Evolutionary conservation across 192 early-diverging fungal species (phyloP).

Genomic region (Backusella macrospora): DNA sequence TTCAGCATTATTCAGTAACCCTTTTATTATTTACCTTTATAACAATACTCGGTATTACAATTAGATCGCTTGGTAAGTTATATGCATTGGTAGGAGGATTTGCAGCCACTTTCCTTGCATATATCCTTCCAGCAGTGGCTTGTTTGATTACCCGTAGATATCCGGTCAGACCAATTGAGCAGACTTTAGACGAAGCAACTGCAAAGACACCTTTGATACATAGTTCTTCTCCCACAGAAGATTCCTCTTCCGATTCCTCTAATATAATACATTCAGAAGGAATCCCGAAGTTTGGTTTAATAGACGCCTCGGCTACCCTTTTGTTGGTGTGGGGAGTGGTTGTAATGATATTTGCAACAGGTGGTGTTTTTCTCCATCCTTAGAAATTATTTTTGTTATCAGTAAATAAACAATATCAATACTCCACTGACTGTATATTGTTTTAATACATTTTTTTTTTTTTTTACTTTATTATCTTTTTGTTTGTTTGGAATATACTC

Average conservation of each 20-base stretch:
- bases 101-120: conserved; percentile 50
- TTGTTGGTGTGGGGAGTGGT: conserved; percentile 48
- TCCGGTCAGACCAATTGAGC: no score
- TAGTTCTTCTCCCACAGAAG: conserved; percentile 13
- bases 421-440: not conserved
- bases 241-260: conserved; percentile 18
- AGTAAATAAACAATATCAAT: not conserved
- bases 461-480: not conserved
- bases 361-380: conserved; percentile 7
- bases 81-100: conserved; percentile 55
- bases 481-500: not conserved
- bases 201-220: not conserved
- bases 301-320: conserved; percentile 34
- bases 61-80: conserved; percentile 47
- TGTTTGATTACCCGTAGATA: conserved; percentile 36
- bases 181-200: not conserved
- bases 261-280: not conserved
- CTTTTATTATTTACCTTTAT: conserved; percentile 41
- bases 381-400: not conserved
- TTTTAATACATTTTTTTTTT: not conserved
- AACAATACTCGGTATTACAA: conserved; percentile 40
- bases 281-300: not conserved
- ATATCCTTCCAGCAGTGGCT: conserved; percentile 49
- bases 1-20: conserved; percentile 46
- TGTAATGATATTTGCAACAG: conserved; percentile 53